Base-by-base conservation (phyloP, 257 asterid species). In the Oldenlandia corymbosa region DNA sequence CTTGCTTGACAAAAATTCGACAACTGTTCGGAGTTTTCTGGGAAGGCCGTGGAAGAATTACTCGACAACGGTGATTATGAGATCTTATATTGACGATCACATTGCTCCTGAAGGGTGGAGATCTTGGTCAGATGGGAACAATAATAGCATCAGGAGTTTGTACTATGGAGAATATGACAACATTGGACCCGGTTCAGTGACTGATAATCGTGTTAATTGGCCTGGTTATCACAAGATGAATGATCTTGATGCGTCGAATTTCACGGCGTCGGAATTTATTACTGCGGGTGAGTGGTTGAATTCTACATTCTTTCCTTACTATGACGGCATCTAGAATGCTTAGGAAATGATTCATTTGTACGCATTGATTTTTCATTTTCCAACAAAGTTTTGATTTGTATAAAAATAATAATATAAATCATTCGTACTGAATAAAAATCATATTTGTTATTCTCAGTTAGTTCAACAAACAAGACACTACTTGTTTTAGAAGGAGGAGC, bases 21-120 rank as follows among this genome's bases (percentile, higher is more conserved):
- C 60, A 34, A 41, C 4, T 0, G 79, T 92, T n/a, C 71, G 53
- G 79, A 87, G 85, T 49, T 92, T 78, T 49, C 64, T 92, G 2
- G 99, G 99, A 42, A 60, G 99, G 72, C 99, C 99, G 0, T 90
- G 99, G 99, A 75, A 68, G 50, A 71, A 65, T 21, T 87, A 85
- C 62, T 83, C 95, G 0, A 77, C 80, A 62, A 83, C 99, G 0
- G 97, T 93, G 18, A 26, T 60, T 1, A 41, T 93, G 48, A 85
- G 84, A 74, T 83, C 96, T 0, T 89, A 85, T 26, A 75, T 92
- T 3, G 94, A 80, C 21, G 84, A 58, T 26, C 85, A 81, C 65
- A 76, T 91, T 18, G 63, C 58, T 3, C 79, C 85, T 0, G 58
- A 28, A 49, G 98, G 98, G 43, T 91, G 98, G 98, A 73, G 45